Conservation (phyloP, 768 basidiomycete species). For the Ephemerocybe angulata region DNA sequence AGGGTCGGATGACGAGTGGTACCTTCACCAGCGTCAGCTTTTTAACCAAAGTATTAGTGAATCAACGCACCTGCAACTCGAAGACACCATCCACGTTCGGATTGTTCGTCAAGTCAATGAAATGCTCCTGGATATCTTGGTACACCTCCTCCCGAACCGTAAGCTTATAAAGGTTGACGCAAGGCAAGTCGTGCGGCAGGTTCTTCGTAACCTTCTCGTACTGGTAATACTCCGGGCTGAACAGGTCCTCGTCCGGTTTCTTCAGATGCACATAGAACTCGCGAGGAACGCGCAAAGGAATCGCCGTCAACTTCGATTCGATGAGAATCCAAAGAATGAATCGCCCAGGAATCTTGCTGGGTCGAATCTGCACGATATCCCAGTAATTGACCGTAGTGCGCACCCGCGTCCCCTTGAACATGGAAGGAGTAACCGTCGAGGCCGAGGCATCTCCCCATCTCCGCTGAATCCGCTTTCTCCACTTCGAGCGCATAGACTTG, state of each 20-base stretch:
- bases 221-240: slow-evolving; percentile 65
- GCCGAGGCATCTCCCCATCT: slow-evolving; percentile 36
- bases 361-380: slow-evolving; percentile 91
- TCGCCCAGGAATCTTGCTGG: slow-evolving; percentile 71
- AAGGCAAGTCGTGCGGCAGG: slow-evolving; percentile 75
- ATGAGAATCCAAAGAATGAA: slow-evolving; percentile 87
- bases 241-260: slow-evolving; percentile 58
- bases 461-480: slow-evolving; percentile 60
- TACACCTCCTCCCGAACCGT: slow-evolving; percentile 81
- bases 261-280: slow-evolving; percentile 94
- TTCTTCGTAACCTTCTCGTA: slow-evolving; percentile 71
- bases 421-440: slow-evolving; percentile 54
- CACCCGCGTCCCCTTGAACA: slow-evolving; percentile 66
- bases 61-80: slow-evolving; percentile 70
- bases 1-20: slow-evolving; percentile 74
- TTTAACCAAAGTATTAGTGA: neutral
- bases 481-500: slow-evolving; percentile 68
- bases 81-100: slow-evolving; percentile 94
- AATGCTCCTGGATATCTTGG: slow-evolving; percentile 82
- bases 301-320: slow-evolving; percentile 70
- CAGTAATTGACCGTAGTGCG: slow-evolving; percentile 53
- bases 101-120: slow-evolving; percentile 88
- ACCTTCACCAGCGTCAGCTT: slow-evolving; percentile 43
- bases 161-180: slow-evolving; percentile 78
- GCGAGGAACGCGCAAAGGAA: slow-evolving; percentile 82